Evolutionary conservation across 2,329 filamentous ascomycete species (phyloP).

Genomic region (Colletotrichum sp.): DNA sequence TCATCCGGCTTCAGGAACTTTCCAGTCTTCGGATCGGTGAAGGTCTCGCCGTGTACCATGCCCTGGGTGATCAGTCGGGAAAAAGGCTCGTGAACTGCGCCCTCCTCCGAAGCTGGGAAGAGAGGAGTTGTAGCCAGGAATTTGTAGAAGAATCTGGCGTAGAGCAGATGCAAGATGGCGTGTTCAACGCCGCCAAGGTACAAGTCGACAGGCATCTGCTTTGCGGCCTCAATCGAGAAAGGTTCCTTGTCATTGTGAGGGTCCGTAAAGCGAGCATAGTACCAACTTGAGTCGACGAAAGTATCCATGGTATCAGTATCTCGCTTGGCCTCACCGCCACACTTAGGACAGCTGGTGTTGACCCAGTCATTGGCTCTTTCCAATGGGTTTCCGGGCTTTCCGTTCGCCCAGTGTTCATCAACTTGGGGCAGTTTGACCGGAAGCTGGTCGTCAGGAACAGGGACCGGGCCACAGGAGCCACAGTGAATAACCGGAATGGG

Average conservation of each 20-base stretch:
- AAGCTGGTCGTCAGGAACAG: slow-evolving; percentile 77
- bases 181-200: slow-evolving; percentile 92
- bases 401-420: slow-evolving; percentile 69
- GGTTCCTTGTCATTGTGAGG: slow-evolving; percentile 65
- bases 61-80: slow-evolving; percentile 84
- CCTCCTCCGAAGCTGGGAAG: slow-evolving; percentile 43
- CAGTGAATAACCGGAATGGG: slow-evolving; percentile 92
- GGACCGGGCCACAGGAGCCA: slow-evolving; percentile 74
- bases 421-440: slow-evolving; percentile 78
- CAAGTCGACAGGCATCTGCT: slow-evolving; percentile 78
- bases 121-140: slow-evolving; percentile 69
- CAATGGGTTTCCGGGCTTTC: slow-evolving; percentile 78
- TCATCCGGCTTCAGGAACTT: slow-evolving; percentile 80
- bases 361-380: slow-evolving; percentile 76
- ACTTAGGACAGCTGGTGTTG: slow-evolving; percentile 77
- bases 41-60: slow-evolving; percentile 92
- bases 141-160: slow-evolving; percentile 90
- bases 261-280: slow-evolving; percentile 82
- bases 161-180: slow-evolving; percentile 87
- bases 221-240: slow-evolving; percentile 65
- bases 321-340: slow-evolving; percentile 71
- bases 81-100: slow-evolving; percentile 72
- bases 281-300: slow-evolving; percentile 96
- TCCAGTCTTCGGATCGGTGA: slow-evolving; percentile 74
- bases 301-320: slow-evolving; percentile 98